These are phyloP conservation scores for Mrakia blollopis DNA, from an alignment of 768 basidiomycete genomes.

Conservation along the genomic window DNA sequence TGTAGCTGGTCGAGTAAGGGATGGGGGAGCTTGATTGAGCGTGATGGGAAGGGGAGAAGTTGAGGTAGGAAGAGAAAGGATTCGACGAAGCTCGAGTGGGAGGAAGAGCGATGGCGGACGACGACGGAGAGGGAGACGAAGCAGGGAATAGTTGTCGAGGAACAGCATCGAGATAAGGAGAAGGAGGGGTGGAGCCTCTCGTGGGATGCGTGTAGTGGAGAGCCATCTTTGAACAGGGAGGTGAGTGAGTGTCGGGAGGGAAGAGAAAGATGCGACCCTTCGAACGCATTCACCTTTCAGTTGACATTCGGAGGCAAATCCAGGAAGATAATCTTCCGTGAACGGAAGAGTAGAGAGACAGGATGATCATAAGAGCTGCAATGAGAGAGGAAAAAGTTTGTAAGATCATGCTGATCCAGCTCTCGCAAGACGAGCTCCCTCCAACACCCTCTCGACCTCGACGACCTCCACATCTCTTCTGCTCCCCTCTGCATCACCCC, in stretches of 20 bases:
- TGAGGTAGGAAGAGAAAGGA: background rate
- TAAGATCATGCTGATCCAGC: background rate
- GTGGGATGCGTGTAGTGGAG: background rate
- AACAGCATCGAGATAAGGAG: background rate
- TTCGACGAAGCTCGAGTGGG: background rate
- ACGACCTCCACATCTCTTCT: background rate
- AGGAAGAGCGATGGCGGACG: background rate
- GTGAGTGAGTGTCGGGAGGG: background rate
- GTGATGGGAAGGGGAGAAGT: background rate
- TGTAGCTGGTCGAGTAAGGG: background rate
- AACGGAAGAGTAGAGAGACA: background rate
- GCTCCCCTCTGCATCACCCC: background rate
- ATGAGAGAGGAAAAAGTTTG: background rate
- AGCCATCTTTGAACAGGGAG: background rate
- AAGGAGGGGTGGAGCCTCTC: background rate
- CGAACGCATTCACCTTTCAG: background rate
- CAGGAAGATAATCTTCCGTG: background rate
- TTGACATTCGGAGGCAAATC: background rate
- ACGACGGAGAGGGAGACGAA: background rate
- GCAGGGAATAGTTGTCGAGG: background rate
- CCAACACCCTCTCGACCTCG: background rate
- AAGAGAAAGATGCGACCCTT: background rate
- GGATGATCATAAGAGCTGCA: background rate
- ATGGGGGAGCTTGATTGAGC: background rate
- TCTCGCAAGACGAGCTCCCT: constrained; percentile 1